Base-by-base conservation (phyloP, 2,329 filamentous ascomycete genomes). In the Xylariaceae sp. region DNA sequence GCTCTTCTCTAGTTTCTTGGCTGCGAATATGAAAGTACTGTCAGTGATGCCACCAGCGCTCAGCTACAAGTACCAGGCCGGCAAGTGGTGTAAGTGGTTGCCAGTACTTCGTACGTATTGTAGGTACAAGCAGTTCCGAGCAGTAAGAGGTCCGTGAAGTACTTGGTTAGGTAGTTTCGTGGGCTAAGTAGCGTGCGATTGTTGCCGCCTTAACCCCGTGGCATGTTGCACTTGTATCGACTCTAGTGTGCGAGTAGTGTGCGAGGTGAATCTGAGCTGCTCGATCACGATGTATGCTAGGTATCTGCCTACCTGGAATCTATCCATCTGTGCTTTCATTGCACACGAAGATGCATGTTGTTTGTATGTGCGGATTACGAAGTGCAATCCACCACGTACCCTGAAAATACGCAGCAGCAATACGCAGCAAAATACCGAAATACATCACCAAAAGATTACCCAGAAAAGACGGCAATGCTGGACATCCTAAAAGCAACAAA, bases 121-220 rank as follows among this genome's bases (percentile, higher is more conserved):
- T 4, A 30, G 3, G 23, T 30, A 30, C 23, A 3, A 2, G 23
- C 2, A 30, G 23, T 30, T 30, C 23, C 23, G n/a, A 44, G n/a
- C 10, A 11, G 39, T 44, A n/a, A n/a, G 4, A 30, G 23, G 23
- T 5, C 23, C 23, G 23, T 30, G 23, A 30, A 4, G 23, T 30
- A 30, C 23, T 30, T 30, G 23, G 17, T 18, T 18, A 18, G 17
- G 23, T 30, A 30, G 23, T 30, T 30, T 5, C 23, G 23, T 30
- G 23, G 23, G 23, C 23, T 30, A 30, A 30, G 23, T 30, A 30
- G 23, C 23, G 23, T 30, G 23, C 23, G 41, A 45, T 23, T 41
- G 39, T 58, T 56, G 62, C 62, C 49, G 62, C 62, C 61, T 64
- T 60, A 64, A 56, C 52, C 47, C 47, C 18, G 17, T 49, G 7